Percentiles rank a stretch among this genome's conserved stretches.
phyloP scores from a whole-genome alignment of 2,329 filamentous ascomycete genomes.

The Sordariomycetes sp. region DNA sequence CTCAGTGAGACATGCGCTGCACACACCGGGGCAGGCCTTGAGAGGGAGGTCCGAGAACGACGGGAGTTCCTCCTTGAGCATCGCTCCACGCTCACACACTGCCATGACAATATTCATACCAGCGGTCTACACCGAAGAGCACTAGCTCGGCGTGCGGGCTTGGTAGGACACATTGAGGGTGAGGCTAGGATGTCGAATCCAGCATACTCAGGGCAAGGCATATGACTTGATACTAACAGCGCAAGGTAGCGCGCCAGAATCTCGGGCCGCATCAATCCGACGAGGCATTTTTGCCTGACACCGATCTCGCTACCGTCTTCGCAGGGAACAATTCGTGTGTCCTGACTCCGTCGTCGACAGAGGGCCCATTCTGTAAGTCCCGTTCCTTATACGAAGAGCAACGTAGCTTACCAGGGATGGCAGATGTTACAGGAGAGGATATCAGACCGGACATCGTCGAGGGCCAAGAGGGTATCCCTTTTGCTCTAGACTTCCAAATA shows the following conservation, averaged over 20 bases:
- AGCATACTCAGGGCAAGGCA: background rate
- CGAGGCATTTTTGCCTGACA: slow-evolving; percentile 16
- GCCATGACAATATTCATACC: slow-evolving; percentile 31
- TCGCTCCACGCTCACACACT: slow-evolving; percentile 32
- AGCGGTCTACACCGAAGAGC: slow-evolving; percentile 33
- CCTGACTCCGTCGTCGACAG: slow-evolving; percentile 36
- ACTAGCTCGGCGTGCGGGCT: slow-evolving; percentile 28
- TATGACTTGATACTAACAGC: background rate
- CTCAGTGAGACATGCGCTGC: background rate
- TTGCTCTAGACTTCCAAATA: slow-evolving; percentile 30
- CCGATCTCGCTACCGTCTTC: slow-evolving; percentile 19
- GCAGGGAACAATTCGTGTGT: slow-evolving; percentile 30
- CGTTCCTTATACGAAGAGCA: no score
- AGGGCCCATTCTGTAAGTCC: slow-evolving; percentile 31
- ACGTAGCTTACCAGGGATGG: no score
- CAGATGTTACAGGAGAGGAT: slow-evolving; percentile 22
- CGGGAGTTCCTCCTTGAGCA: slow-evolving; percentile 31
- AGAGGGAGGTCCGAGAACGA: slow-evolving; percentile 33
- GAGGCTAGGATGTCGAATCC: slow-evolving; percentile 15
- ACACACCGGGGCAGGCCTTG: background rate
- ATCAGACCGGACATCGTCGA: slow-evolving; percentile 29
- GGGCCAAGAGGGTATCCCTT: slow-evolving; percentile 24
- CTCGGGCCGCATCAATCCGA: slow-evolving; percentile 21
- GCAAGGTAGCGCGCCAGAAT: slow-evolving; percentile 18
- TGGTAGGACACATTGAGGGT: slow-evolving; percentile 18